A percentile compares a stretch with the other conserved stretches of the same genome.
Evolutionary conservation across 805 yeast genomes (phyloP).

Genomic region (Gaillardinia entomophila): DNA sequence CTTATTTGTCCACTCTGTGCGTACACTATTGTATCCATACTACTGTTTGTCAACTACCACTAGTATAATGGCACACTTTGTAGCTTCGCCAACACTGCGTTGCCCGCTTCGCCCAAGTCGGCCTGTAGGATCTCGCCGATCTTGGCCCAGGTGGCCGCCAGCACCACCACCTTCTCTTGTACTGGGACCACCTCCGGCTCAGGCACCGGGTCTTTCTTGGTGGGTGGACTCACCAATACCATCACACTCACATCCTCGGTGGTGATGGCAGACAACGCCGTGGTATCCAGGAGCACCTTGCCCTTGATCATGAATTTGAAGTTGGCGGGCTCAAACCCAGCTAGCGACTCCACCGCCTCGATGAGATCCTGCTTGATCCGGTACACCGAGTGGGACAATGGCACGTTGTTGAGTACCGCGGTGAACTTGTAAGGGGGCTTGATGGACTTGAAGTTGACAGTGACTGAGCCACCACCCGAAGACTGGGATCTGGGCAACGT

Average conservation of each 20-base stretch:
- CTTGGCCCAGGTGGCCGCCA: constrained; percentile 38
- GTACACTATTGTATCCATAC: too few relatives aligned
- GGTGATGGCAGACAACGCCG: constrained; percentile 25
- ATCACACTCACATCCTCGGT: constrained; percentile 5
- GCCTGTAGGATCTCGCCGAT: constrained; percentile 28
- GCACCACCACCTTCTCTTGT: constrained; percentile 3
- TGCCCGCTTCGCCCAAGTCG: constrained; percentile 24
- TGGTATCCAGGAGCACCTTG: constrained; percentile 53
- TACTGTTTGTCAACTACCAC: too few relatives aligned
- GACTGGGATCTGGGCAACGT: constrained; percentile 20
- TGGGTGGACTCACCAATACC: constrained; percentile 14
- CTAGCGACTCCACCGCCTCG: constrained; percentile 18
- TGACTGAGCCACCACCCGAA: constrained; percentile 7
- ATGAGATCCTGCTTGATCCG: constrained; percentile 34
- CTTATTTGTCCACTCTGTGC: too few relatives aligned
- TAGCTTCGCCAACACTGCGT: constrained; percentile 23
- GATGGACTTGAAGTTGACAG: constrained; percentile 53
- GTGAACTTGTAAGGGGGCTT: constrained; percentile 64
- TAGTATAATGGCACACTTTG: too few relatives aligned
- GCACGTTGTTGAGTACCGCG: constrained; percentile 16
- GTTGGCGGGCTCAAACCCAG: constrained; percentile 27
- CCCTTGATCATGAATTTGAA: constrained; percentile 55
- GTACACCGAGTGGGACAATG: constrained; percentile 25
- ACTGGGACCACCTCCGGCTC: not conserved
- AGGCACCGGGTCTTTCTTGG: not conserved